Base-by-base conservation (phyloP, 2,329 filamentous ascomycete genomes). In the Trichothecium roseum region DNA sequence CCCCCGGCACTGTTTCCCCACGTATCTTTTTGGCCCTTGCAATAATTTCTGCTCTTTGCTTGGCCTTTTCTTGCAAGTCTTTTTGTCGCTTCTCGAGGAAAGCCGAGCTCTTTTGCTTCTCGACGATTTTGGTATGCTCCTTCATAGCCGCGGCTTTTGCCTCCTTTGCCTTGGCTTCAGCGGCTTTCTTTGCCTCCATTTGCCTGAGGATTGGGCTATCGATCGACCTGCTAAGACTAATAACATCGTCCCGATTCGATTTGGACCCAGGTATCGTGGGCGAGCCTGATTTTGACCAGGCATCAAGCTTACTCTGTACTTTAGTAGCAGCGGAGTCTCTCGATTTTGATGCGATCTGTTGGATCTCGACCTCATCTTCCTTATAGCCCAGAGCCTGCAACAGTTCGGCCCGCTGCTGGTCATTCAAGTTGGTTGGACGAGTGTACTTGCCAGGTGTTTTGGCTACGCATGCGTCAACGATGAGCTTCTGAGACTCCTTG, bases 331-430 rank as follows among this genome's bases (percentile, higher is more conserved):
- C n/a, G 40, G 57, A 57, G 14, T 60, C 56, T 36, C 47, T 56
- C 15, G 42, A 28, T 29, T 45, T 46, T 8, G 50, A 53, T 34
- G 51, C 64, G 13, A 61, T 49, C 34, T 64, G 57, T 15, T 69
- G 54, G 28, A 72, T 63, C 40, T 70, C 61, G 9, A 74, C 57
- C 8, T 70, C 62, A 22, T 76, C 73, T 30, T 70, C 64, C 5
- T 74, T 70, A 37, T 78, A 71, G 18, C 73, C 72, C 13, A 81
- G 56, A 8, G 73, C 75, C 48, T 75, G 70, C 34, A 78, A 61
- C 26, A 96, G 66, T 57, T 94, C 84, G 9, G 88, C 89, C 45
- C 88, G 86, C 52, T 96, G 87, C 38, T 82, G 78, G 26, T 75
- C 73, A 10, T 74, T 84, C 45, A 96, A 62, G 47, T 94, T 94